Conservation (phyloP, 257 asterid species). For the Penstemon eatonii region DNA sequence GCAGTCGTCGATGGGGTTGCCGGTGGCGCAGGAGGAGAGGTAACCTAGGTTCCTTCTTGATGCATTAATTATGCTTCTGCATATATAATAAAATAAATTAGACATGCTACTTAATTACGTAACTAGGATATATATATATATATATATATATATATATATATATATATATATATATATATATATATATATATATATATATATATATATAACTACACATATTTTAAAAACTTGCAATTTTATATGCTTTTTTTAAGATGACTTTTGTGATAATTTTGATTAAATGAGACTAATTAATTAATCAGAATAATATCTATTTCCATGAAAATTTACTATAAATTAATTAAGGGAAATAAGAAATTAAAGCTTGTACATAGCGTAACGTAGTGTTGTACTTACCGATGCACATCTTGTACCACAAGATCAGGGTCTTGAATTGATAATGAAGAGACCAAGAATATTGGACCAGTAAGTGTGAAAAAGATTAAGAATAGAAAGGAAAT, state of each 20-base stretch:
- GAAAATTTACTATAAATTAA: neutral
- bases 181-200: too few species aligned
- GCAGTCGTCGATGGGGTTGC: slow-evolving; percentile 83
- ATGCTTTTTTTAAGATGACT: too few species aligned
- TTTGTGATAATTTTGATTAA: too few species aligned
- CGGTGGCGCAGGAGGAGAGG: slow-evolving; percentile 65
- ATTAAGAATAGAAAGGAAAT: slow-evolving; percentile 17
- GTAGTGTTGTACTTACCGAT: slow-evolving; percentile 38
- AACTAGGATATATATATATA: too few species aligned
- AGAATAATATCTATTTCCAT: too few species aligned
- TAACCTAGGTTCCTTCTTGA: slow-evolving; percentile 61
- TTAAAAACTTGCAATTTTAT: too few species aligned
- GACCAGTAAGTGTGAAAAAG: slow-evolving; percentile 18
- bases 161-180: too few species aligned
- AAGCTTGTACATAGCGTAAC: neutral
- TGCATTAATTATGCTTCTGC: slow-evolving; percentile 57
- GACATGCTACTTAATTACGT: too few species aligned
- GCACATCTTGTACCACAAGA: slow-evolving; percentile 63
- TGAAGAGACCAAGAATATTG: slow-evolving; percentile 25
- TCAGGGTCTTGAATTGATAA: slow-evolving; percentile 44
- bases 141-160: too few species aligned
- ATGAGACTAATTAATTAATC: too few species aligned
- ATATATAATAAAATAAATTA: neutral
- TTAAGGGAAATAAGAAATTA: neutral
- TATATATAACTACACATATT: too few species aligned